phyloP scores from a whole-genome alignment of 495 filamentous ascomycete species.

The Aspergillus sclerotiicarbonarius region DNA sequence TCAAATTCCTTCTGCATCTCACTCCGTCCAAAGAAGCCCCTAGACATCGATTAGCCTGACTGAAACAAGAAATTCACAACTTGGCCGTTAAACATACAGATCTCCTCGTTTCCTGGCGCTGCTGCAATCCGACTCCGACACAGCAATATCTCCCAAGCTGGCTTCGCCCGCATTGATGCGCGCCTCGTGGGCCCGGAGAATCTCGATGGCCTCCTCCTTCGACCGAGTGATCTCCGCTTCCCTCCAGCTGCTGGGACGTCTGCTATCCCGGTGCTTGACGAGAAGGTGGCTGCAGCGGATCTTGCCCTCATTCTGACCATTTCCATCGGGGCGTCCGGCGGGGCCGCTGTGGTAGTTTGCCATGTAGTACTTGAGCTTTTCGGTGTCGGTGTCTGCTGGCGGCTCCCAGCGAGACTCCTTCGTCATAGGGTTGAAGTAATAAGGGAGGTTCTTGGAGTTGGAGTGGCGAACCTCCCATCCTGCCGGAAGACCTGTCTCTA shows the following conservation, averaged over 20 bases:
- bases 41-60: conserved; percentile 34
- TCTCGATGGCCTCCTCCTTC: conserved; percentile 80
- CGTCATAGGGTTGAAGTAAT: conserved; percentile 87
- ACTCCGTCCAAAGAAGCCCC: conserved; percentile 84
- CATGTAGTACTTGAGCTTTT: conserved; percentile 92
- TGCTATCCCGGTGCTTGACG: conserved; percentile 85
- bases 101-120: conserved; percentile 92
- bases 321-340: conserved; percentile 46
- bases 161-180: conserved; percentile 67
- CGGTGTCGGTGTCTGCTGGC: conserved; percentile 77
- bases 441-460: conserved; percentile 95
- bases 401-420: conserved; percentile 94
- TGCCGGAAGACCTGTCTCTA: conserved; percentile 77
- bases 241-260: conserved; percentile 88
- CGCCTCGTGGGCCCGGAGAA: conserved; percentile 68
- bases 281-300: conserved; percentile 89
- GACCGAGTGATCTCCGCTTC: conserved; percentile 82
- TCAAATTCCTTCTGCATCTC: conserved; percentile 99
- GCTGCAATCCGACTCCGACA: conserved; percentile 89
- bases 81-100: conserved; percentile 52
- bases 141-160: conserved; percentile 74
- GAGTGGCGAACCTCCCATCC: conserved; percentile 94
- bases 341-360: conserved; percentile 68
- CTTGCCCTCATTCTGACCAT: conserved; percentile 66
- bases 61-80: background rate